Base-by-base conservation (phyloP, 345 rosid genomes). In the Populus deltoides region DNA sequence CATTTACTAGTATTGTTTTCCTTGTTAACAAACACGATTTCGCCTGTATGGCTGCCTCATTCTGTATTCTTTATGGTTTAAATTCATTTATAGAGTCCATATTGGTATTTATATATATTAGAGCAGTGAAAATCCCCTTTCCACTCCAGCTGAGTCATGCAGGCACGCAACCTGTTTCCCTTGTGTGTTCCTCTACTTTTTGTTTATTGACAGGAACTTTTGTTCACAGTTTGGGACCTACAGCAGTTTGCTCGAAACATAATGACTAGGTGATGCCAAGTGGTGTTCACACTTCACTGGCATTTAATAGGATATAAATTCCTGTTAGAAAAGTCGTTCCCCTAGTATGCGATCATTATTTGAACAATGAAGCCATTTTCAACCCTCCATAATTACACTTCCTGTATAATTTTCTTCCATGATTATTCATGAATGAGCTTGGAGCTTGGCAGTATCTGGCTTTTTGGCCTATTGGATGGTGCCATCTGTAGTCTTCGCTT, bases 61-160 rank as follows among this genome's bases (percentile, higher is more conserved):
- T 74, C 45, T 79, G 69, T 73, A 79, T 76, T 72, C 72, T 75
- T 53, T 70, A 9, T 29, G 29, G 61, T n/a, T 59, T 80, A 72
- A 33, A 57, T 71, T 68, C 53, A 68, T 47, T 51, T 8, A 45
- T 33, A 8, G 75, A 65, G 39, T 35, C 29, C 73, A 68, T 18
- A 45, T 55, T 73, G 53, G 43, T 77, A 49, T 75, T 24, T 67
- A 41, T 25, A 65, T 70, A 55, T 57, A 36, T 61, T 20, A 17
- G 31, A 17, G 45, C 70, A 59, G 36, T 57, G 36, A 18, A 66
- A 71, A 31, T 27, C 47, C 29, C 22, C 63, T n/a, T 61, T 62
- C 36, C 31, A 33, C 35, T 65, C 16, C 70, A 4, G 25, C 41
- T 18, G 38, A 16, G 63, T n/a, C 63, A 8, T 53, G 61, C 61